These are phyloP conservation scores for Neofusicoccum ribis DNA, from an alignment of 2,329 filamentous ascomycete species.

Conservation along the genomic window DNA sequence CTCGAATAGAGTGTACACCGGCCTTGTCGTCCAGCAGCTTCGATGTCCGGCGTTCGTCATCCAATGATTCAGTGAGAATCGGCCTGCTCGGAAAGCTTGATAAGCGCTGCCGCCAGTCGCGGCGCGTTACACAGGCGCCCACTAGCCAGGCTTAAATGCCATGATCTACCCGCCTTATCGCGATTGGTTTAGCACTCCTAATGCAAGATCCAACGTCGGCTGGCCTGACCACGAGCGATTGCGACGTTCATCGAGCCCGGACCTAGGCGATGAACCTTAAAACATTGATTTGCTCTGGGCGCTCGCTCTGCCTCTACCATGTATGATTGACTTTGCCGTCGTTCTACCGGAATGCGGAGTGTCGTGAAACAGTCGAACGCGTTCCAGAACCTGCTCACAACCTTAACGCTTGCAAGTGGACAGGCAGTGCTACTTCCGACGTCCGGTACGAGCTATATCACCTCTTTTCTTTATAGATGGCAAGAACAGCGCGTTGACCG, in stretches of 20 bases:
- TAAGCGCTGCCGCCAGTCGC: not conserved
- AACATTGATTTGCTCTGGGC: not conserved
- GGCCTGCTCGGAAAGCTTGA: not conserved
- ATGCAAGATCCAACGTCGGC: not conserved
- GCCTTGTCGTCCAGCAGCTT: not conserved
- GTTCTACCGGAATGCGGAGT: not conserved
- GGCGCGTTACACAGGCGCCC: not conserved
- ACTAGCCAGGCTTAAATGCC: not conserved
- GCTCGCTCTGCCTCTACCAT: not conserved
- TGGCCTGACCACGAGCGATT: not conserved
- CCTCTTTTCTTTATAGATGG: too few relatives aligned
- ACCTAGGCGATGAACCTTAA: not conserved
- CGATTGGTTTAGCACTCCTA: constrained; percentile 1
- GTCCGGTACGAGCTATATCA: too few relatives aligned
- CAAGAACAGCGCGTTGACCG: too few relatives aligned
- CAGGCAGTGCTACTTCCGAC: too few relatives aligned
- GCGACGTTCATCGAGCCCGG: not conserved
- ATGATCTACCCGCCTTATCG: constrained; percentile 5
- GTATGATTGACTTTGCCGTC: not conserved
- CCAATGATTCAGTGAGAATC: not conserved
- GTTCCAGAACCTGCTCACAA: not conserved
- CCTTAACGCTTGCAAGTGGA: not conserved
- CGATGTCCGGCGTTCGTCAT: not conserved
- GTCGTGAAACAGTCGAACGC: not conserved
- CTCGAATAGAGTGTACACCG: not conserved